Base-by-base conservation (phyloP, 176 grass and related monocot genomes). In the Oryza meridionalis region DNA sequence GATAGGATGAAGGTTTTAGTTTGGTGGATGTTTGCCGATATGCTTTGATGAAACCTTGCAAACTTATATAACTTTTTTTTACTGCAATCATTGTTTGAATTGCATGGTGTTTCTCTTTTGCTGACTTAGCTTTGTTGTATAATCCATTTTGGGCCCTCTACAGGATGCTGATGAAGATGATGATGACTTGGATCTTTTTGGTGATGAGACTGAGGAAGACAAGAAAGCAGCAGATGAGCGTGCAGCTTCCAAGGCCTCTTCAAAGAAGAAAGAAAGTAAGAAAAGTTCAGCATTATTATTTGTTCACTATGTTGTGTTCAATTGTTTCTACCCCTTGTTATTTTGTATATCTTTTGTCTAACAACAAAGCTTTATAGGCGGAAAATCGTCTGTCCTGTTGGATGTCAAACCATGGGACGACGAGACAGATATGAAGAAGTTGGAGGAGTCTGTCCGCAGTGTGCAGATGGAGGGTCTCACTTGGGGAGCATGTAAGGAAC, bases 361-460 rank as follows among this genome's bases (percentile, higher is more conserved):
- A 82, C 42, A 4, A 4, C 11, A 68, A 84, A 92, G 76, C 22
- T 81, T 50, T 72, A 84, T 25, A 96, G 96, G 91, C 78, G 96
- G 96, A 5, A 99, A 99, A 77, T 99, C 96, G 4, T 99, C 96
- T 4, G 90, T 99, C 43, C 90, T 96, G 7, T 15, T 99, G 84
- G 96, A 99, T 85, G 77, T 99, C 31, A 99, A 99, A 42, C 96
- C 93, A 2, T 99, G 96, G 96, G 96, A 99, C 80, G 96, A 99
- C 73, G 96, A 99, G 27, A 99, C 96, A 13, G 90, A 99, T 72
- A 96, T 99, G 90, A 94, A 99, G 86, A 94, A 92, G 85, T 72
- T 99, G 24, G 96, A 99, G 93, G 93, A 94, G 84, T 74, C 93
- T 92, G 96, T 96, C 7, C 91, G 91, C 64, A 85, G 91, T 25